phyloP scores from a whole-genome alignment of 208 protist genomes.

The Acanthamoeba pearcei region DNA sequence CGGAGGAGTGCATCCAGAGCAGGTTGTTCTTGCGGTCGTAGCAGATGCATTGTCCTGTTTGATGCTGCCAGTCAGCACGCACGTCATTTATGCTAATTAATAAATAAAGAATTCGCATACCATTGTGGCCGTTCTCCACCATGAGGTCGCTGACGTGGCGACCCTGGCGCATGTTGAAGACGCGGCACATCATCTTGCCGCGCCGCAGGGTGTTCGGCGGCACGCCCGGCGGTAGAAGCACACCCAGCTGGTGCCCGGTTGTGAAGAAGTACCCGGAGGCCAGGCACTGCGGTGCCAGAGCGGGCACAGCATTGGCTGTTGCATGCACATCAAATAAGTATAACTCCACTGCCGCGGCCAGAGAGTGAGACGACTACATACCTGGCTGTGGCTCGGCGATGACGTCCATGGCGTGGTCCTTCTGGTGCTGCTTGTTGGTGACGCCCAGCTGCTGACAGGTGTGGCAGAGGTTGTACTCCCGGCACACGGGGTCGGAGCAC shows the following conservation, averaged over 20 bases:
- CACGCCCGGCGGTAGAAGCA: conserved; percentile 37
- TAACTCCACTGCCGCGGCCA: too few relatives aligned
- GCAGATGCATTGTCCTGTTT: conserved; percentile 33
- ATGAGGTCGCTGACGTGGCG: conserved; percentile 40
- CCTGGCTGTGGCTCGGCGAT: conserved; percentile 48
- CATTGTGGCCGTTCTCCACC: conserved; percentile 8
- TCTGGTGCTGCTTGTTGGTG: conserved; percentile 7
- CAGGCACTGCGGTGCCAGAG: conserved; percentile 55
- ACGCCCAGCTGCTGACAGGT: conserved; percentile 56
- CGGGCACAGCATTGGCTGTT: conserved; percentile 7
- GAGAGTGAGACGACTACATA: background rate
- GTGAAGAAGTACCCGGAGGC: conserved; percentile 49
- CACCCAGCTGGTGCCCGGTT: conserved; percentile 14
- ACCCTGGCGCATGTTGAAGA: conserved; percentile 50
- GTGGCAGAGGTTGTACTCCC: conserved; percentile 54
- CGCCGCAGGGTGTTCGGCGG: conserved; percentile 31
- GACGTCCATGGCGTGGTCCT: conserved; percentile 14
- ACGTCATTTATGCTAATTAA: background rate
- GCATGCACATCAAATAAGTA: background rate
- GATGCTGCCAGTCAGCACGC: background rate
- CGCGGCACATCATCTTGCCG: conserved; percentile 35
- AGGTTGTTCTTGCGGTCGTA: conserved; percentile 52
- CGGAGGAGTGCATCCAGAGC: conserved; percentile 31
- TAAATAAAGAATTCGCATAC: background rate
- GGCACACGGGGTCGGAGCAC: conserved; percentile 17